Evolutionary conservation across 2,329 filamentous ascomycete genomes (phyloP).

Genomic region (Pyrenochaeta sp.): DNA sequence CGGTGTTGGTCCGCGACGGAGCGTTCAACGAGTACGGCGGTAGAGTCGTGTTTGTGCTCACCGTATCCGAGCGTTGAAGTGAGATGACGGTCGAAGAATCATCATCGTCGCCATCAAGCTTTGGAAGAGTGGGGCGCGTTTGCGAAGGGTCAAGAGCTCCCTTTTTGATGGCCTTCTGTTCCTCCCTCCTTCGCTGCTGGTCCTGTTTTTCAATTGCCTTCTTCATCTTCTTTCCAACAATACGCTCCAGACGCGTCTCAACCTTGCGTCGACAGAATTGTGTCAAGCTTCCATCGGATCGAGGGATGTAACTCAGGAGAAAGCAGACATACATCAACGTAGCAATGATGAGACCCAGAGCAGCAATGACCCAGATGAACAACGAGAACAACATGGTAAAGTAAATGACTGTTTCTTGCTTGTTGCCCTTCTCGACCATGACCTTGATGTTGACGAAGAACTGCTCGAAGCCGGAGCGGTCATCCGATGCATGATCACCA

Average conservation of each 20-base stretch:
- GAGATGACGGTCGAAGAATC: constrained; percentile 48
- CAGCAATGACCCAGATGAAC: constrained; percentile 85
- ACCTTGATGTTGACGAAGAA: constrained; percentile 84
- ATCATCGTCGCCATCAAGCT: constrained; percentile 48
- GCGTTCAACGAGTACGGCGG: constrained; percentile 61
- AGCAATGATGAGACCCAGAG: constrained; percentile 75
- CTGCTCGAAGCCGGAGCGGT: constrained; percentile 70
- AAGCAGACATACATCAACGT: constrained; percentile 84
- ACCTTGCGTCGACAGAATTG: constrained; percentile 93
- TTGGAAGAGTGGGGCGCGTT: constrained; percentile 51
- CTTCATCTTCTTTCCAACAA: constrained; percentile 86
- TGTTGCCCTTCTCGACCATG: constrained; percentile 73
- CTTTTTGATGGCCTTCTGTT: constrained; percentile 54
- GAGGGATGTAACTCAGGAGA: constrained; percentile 90
- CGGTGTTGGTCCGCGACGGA: constrained; percentile 60
- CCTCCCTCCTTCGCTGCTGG: constrained; percentile 52
- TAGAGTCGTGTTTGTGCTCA: constrained; percentile 46
- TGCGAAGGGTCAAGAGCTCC: constrained; percentile 51
- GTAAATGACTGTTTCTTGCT: constrained; percentile 81
- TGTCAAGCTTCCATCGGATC: constrained; percentile 77
- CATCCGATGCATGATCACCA: constrained; percentile 61
- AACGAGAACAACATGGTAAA: constrained; percentile 93
- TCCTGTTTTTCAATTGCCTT: constrained; percentile 84
- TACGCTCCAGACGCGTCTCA: constrained; percentile 81
- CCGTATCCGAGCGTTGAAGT: constrained; percentile 43